These are phyloP conservation scores for Nitzschia putrida DNA, from an alignment of 108 stramenopile species.

Conservation along the genomic window DNA sequence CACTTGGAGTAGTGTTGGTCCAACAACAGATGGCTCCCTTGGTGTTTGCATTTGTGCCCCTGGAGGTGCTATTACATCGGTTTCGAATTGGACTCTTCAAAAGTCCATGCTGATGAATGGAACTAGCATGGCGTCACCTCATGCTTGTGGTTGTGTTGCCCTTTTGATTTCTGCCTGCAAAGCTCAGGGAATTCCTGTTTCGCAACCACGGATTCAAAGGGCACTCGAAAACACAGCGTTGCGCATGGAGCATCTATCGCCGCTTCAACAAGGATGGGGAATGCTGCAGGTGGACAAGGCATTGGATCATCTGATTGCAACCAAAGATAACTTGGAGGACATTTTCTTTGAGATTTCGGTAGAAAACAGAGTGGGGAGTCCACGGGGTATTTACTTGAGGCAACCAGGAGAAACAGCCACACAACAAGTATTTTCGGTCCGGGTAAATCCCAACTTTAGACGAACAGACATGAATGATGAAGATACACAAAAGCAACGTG, in stretches of 20 bases:
- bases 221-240: slow-evolving; percentile 78
- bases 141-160: slow-evolving; percentile 82
- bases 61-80: slow-evolving; percentile 87
- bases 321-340: slow-evolving; percentile 32
- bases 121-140: slow-evolving; percentile 78
- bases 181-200: slow-evolving; percentile 49
- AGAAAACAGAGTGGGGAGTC: slow-evolving; percentile 33
- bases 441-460: slow-evolving; percentile 47
- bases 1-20: slow-evolving; percentile 87
- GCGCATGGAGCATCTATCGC: slow-evolving; percentile 35
- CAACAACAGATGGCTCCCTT: slow-evolving; percentile 71
- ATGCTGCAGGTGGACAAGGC: slow-evolving; percentile 70
- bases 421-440: slow-evolving; percentile 44
- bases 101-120: slow-evolving; percentile 86
- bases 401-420: slow-evolving; percentile 46
- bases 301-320: slow-evolving; percentile 40
- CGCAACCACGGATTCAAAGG: slow-evolving; percentile 62
- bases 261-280: slow-evolving; percentile 67
- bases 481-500: slow-evolving; percentile 36
- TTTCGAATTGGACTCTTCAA: slow-evolving; percentile 83
- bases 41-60: slow-evolving; percentile 85
- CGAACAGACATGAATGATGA: slow-evolving; percentile 43
- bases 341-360: slow-evolving; percentile 47
- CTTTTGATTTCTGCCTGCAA: slow-evolving; percentile 79
- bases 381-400: slow-evolving; percentile 81